Conservation (phyloP, 768 basidiomycete species). For the Suillus subaureus region DNA sequence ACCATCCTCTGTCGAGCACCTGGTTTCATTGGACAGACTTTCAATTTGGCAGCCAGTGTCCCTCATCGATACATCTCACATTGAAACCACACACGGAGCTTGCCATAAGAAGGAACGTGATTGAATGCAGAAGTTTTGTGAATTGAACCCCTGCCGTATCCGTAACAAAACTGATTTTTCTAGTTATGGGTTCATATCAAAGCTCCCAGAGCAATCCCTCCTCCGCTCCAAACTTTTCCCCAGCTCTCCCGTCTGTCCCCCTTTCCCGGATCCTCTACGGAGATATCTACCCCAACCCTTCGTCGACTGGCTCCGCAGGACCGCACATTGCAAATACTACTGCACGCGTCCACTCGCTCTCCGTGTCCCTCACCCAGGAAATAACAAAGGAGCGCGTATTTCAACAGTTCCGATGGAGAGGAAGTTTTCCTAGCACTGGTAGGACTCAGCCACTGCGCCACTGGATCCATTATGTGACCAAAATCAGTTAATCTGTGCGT, state of each 20-base stretch:
- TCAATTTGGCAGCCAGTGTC: background rate
- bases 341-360: background rate
- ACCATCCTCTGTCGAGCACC: background rate
- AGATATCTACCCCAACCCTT: background rate
- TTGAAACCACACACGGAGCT: too few relatives aligned
- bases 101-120: too few relatives aligned
- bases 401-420: background rate
- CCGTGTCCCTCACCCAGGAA: background rate
- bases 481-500: background rate
- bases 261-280: background rate
- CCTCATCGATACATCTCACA: too few relatives aligned
- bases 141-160: too few relatives aligned
- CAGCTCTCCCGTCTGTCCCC: background rate
- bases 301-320: background rate
- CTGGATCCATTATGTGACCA: background rate
- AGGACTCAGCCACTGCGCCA: background rate
- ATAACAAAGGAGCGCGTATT: background rate
- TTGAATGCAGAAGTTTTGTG: too few relatives aligned
- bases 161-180: too few relatives aligned
- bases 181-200: too few relatives aligned
- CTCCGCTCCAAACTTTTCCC: too few relatives aligned
- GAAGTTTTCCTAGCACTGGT: background rate
- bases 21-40: background rate
- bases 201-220: too few relatives aligned
- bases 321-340: background rate